These are phyloP conservation scores for Marsdenia floribunda DNA, from an alignment of 257 asterid species.

Conservation along the genomic window DNA sequence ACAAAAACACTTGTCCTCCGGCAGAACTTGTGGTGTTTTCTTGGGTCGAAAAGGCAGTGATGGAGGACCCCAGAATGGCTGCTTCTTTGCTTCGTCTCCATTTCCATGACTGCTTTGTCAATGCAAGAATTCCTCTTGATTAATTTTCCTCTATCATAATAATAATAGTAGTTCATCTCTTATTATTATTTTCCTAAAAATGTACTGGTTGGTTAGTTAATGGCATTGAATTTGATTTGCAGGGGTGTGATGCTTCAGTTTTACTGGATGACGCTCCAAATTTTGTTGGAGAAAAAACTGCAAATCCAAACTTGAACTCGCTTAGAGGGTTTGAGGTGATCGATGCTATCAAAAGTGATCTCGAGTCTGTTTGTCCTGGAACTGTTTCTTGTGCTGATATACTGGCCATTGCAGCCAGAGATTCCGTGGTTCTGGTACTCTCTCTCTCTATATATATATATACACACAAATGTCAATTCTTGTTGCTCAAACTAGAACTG, in stretches of 20 bases:
- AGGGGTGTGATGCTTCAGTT: constrained; percentile 97
- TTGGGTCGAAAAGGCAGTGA: constrained; percentile 64
- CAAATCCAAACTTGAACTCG: constrained; percentile 70
- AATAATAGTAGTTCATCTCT: no score
- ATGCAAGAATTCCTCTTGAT: constrained; percentile 39
- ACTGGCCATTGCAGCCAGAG: constrained; percentile 75
- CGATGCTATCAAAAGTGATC: constrained; percentile 65
- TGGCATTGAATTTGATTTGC: not conserved
- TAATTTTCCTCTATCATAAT: not conserved
- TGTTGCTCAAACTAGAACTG: not conserved
- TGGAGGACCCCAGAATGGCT: constrained; percentile 76
- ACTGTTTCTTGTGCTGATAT: constrained; percentile 88
- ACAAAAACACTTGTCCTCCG: constrained; percentile 57
- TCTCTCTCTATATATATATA: no score
- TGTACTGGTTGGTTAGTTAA: not conserved
- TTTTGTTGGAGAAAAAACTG: constrained; percentile 66
- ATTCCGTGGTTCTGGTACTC: constrained; percentile 66
- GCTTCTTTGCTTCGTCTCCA: constrained; percentile 93
- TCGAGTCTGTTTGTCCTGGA: constrained; percentile 58
- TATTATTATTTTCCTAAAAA: not conserved
- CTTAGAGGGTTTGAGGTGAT: constrained; percentile 80
- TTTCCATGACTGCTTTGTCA: constrained; percentile 87
- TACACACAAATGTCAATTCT: no score
- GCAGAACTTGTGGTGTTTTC: constrained; percentile 72
- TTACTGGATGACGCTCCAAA: constrained; percentile 53